These are phyloP conservation scores for Pharnaceum exiguum DNA, from an alignment of 148 eudicot species.

Conservation along the genomic window DNA sequence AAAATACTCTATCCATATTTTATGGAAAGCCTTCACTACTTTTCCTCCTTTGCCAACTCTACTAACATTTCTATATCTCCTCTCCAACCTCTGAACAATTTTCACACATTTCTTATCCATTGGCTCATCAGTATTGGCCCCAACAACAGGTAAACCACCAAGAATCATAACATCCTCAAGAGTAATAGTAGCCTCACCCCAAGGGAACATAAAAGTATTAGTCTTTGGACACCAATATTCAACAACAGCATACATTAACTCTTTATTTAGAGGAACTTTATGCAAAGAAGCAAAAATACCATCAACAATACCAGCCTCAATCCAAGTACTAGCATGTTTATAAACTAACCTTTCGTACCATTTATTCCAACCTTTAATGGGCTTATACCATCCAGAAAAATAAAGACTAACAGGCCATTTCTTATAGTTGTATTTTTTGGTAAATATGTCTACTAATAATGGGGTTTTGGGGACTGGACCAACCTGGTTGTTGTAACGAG, in stretches of 20 bases:
- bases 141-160: conserved; percentile 35
- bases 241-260: conserved; percentile 26
- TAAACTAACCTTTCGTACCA: conserved; percentile 22
- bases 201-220: conserved; percentile 35
- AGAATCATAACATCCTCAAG: conserved; percentile 33
- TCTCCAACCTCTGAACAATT: conserved; percentile 1
- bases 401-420: conserved; percentile 24
- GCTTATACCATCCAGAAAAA: conserved; percentile 27
- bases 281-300: conserved; percentile 25
- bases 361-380: conserved; percentile 20
- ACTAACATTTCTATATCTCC: conserved; percentile 4
- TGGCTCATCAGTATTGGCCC: conserved; percentile 3
- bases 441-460: too few species aligned
- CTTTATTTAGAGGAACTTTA: conserved; percentile 16
- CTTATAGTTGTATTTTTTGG: too few species aligned
- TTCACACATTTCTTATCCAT: not conserved
- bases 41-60: not conserved
- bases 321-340: conserved; percentile 21
- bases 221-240: conserved; percentile 39
- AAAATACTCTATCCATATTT: conserved; percentile 26
- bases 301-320: conserved; percentile 29
- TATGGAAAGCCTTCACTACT: not conserved
- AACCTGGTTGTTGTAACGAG: too few species aligned
- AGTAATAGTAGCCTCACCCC: conserved; percentile 36
- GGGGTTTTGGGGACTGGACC: too few species aligned